These are phyloP conservation scores for Plantago coronopus DNA, from an alignment of 305 asterid genomes.

Conservation along the genomic window DNA sequence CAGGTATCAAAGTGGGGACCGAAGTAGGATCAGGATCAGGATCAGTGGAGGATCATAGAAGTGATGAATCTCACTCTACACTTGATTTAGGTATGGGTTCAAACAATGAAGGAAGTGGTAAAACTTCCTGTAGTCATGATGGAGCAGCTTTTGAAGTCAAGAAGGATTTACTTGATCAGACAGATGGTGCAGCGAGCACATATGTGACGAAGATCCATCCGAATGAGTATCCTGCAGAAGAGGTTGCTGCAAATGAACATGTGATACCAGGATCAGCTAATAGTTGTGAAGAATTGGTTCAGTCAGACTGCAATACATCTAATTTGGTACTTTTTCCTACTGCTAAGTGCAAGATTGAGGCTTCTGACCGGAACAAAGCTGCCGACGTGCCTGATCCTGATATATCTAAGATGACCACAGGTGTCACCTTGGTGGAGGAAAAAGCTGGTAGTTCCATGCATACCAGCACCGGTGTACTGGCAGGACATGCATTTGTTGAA, in stretches of 20 bases:
- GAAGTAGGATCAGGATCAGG: slow-evolving; percentile 38
- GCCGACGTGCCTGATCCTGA: slow-evolving; percentile 33
- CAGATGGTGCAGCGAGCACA: slow-evolving; percentile 34
- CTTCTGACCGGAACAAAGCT: slow-evolving; percentile 28
- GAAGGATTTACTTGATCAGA: slow-evolving; percentile 27
- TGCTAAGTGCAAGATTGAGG: slow-evolving; percentile 35
- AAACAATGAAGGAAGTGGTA: slow-evolving; percentile 25
- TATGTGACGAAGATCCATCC: slow-evolving; percentile 24
- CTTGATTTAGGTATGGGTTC: slow-evolving; percentile 29
- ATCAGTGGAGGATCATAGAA: slow-evolving; percentile 28
- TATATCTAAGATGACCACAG: slow-evolving; percentile 30
- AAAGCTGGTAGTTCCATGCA: slow-evolving; percentile 29
- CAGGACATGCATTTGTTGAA: neutral
- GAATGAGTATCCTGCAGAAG: slow-evolving; percentile 28
- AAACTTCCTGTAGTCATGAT: slow-evolving; percentile 26
- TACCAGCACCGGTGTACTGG: slow-evolving; percentile 25
- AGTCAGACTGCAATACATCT: slow-evolving; percentile 23
- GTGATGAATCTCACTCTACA: slow-evolving; percentile 31
- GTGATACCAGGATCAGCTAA: slow-evolving; percentile 28
- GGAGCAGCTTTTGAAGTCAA: slow-evolving; percentile 27
- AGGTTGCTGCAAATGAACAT: slow-evolving; percentile 24
- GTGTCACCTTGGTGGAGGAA: slow-evolving; percentile 30
- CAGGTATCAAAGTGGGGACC: slow-evolving; percentile 31
- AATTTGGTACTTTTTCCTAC: slow-evolving; percentile 22
- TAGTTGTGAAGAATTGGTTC: slow-evolving; percentile 25